These are phyloP conservation scores for Sclerotinia minor DNA, from an alignment of 2,329 filamentous ascomycete genomes.

Conservation along the genomic window DNA sequence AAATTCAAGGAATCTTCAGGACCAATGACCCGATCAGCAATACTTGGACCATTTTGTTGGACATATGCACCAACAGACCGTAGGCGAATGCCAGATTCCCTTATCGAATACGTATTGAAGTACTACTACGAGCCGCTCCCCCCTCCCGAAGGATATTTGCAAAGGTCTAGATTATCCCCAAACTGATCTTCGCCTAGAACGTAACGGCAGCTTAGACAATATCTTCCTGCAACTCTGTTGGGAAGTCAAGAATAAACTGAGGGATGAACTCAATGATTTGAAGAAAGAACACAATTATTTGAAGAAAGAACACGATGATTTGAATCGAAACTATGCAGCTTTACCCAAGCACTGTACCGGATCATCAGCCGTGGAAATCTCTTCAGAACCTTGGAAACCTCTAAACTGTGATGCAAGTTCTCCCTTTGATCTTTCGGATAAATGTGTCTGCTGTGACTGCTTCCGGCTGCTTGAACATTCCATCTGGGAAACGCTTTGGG, in stretches of 20 bases:
- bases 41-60: not conserved
- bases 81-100: too few relatives aligned
- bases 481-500: not conserved
- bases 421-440: not conserved
- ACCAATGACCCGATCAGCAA: not conserved
- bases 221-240: not conserved
- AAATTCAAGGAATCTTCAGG: not conserved
- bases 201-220: not conserved
- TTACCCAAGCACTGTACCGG: not conserved
- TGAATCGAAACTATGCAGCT: not conserved
- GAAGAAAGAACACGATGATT: not conserved
- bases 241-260: not conserved
- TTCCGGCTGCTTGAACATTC: not conserved
- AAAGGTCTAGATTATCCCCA: not conserved
- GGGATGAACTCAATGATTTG: accelerated
- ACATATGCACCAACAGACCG: not conserved
- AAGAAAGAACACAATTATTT: not conserved
- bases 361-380: not conserved
- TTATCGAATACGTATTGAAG: not conserved
- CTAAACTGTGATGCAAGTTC: not conserved
- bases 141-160: too few relatives aligned
- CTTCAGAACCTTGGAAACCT: not conserved
- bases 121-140: too few relatives aligned
- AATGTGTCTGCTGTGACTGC: not conserved
- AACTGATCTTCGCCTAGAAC: not conserved